Evolutionary conservation across 2,329 filamentous ascomycete genomes (phyloP).

Genomic region (Fusarium chaquense): DNA sequence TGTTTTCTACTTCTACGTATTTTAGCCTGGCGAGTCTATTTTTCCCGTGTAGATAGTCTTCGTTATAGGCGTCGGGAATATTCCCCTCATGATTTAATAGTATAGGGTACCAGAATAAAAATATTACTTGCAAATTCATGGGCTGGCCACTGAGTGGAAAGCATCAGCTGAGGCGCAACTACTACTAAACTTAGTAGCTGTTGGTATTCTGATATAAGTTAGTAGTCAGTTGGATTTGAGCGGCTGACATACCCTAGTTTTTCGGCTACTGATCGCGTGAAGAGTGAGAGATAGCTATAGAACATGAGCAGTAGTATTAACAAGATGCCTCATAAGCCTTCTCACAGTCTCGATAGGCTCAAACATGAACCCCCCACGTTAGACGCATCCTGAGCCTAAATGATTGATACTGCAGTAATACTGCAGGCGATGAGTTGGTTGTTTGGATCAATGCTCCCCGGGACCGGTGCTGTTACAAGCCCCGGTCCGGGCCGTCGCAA

Average conservation of each 20-base stretch:
- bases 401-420: neutral
- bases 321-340: neutral
- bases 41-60: constrained; percentile 23
- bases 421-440: neutral
- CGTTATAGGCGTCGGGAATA: constrained; percentile 24
- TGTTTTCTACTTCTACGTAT: constrained; percentile 3
- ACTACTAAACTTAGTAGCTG: too few species aligned
- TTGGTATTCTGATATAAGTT: neutral
- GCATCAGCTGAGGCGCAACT: neutral
- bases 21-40: constrained; percentile 27
- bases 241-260: neutral
- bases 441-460: neutral
- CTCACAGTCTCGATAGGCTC: neutral
- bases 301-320: neutral
- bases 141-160: neutral
- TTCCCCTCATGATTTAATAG: constrained; percentile 32
- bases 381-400: neutral
- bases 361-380: neutral
- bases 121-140: neutral
- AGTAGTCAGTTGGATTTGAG: neutral
- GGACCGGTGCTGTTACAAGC: neutral
- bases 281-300: neutral
- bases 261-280: constrained; percentile 9
- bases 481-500: constrained; percentile 26
- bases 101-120: constrained; percentile 25